Evolutionary conservation across 345 rosid genomes (phyloP), one percentile per base, ranked within the genome.

Genomic region (Excoecaria agallocha): DNA sequence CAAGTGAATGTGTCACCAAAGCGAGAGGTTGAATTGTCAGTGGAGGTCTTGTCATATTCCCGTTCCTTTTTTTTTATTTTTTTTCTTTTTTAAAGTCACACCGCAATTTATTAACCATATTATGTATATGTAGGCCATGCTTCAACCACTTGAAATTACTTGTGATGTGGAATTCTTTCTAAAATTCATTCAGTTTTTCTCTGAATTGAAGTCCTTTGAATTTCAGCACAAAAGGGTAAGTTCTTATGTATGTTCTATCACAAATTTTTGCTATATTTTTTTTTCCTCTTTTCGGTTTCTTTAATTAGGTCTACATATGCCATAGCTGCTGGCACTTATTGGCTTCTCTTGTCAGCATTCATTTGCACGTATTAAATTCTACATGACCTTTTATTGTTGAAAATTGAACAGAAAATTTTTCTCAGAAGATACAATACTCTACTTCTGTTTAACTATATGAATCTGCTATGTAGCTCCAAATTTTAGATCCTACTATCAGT

Each of bases 161-260:
- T 88, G 75, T 39, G 88, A 94, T 82, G 60, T 78, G 35, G 86
- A 79, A 45, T 87, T 88, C 79, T 72, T 86, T 74, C 76, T 43
- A 49, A 78, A 85, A 64, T 68, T 88, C 67, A 30, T 80, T 72
- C 83, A 82, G 16, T 88, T 94, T 77, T 84, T 86, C 74, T 64
- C 75, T 66, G 82, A 77, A 52, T 71, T 88, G 70, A 79, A 82
- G 71, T 86, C 85, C 64, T 84, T 88, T 80, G 82, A 84, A 72
- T 90, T 89, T 86, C 94, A 89, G 49, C 85, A 76, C 70, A 89
- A 86, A 84, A 90, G 94, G 84, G 98, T 94, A 84, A 87, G 93
- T 68, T 30, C 24, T 76, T 76, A 43, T 75, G 7, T 74, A 7
- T 68, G 56, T 9, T 43, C 0, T 7, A 8, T n/a, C n/a, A 22